Evolutionary conservation across 2,329 filamentous ascomycete genomes (phyloP).

Genomic region (Cladosporium sp.): DNA sequence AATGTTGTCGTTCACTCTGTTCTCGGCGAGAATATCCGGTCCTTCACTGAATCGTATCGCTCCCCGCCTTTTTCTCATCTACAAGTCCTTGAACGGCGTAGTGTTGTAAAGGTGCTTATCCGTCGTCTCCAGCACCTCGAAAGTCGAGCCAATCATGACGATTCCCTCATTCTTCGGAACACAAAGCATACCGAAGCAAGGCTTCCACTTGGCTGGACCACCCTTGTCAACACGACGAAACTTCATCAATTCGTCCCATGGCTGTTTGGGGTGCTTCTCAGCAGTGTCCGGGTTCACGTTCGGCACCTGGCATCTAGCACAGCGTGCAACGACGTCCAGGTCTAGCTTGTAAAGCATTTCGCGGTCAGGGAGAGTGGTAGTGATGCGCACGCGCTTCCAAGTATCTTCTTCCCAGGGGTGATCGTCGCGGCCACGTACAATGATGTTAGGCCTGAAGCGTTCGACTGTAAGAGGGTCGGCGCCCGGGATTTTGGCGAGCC

Average conservation of each 20-base stretch:
- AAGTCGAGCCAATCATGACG: constrained; percentile 54
- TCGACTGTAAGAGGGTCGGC: constrained; percentile 53
- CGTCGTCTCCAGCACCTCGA: constrained; percentile 57
- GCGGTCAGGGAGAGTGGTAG: constrained; percentile 27
- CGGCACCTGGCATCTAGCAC: constrained; percentile 59
- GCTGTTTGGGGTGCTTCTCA: constrained; percentile 54
- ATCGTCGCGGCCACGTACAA: constrained; percentile 49
- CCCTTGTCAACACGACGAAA: constrained; percentile 58
- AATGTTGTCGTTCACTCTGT: too few relatives aligned
- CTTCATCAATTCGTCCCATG: constrained; percentile 59
- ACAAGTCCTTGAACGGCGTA: constrained; percentile 31
- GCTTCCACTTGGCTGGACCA: constrained; percentile 58
- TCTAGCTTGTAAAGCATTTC: constrained; percentile 38
- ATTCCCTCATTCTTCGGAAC: constrained; percentile 53
- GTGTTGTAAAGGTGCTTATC: constrained; percentile 51
- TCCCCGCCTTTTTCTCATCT: too few relatives aligned
- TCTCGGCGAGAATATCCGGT: too few relatives aligned
- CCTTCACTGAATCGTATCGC: too few relatives aligned
- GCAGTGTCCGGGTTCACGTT: constrained; percentile 63
- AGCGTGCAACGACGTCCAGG: constrained; percentile 56
- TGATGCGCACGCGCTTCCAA: constrained; percentile 57
- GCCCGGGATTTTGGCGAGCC: constrained; percentile 36
- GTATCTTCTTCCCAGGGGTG: constrained; percentile 59
- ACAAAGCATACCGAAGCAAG: constrained; percentile 64
- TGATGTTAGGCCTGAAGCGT: constrained; percentile 61